Conservation (phyloP, 2,329 filamentous ascomycete species). For the Oidium heveae region DNA sequence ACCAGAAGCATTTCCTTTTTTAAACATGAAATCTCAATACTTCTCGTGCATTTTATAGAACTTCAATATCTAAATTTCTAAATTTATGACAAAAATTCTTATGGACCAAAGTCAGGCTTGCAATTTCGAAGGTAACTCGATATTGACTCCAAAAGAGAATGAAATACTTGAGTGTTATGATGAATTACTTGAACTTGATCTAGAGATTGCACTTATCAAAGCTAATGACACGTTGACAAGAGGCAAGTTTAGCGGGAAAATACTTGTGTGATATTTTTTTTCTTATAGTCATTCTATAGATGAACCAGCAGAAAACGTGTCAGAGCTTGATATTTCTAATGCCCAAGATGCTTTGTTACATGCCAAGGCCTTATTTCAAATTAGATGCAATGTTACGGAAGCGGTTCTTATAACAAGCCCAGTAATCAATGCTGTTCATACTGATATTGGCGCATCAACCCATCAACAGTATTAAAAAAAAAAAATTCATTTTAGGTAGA, state of each 20-base stretch:
- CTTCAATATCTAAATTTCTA: no score
- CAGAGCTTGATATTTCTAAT: conserved; percentile 25
- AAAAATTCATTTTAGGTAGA: conserved; percentile 1
- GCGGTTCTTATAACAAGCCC: conserved; percentile 48
- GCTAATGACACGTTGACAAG: conserved; percentile 14
- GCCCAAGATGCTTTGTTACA: conserved; percentile 40
- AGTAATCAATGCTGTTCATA: conserved; percentile 52
- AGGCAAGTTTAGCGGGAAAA: conserved; percentile 5
- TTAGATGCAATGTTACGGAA: conserved; percentile 43
- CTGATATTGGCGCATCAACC: conserved; percentile 33
- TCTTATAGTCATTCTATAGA: conserved; percentile 6
- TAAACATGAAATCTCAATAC: no score
- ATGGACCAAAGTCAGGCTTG: no score
- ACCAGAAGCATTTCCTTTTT: no score
- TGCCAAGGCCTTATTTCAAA: conserved; percentile 40
- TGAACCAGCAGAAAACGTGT: conserved; percentile 13
- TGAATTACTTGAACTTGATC: conserved; percentile 40
- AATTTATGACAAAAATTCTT: no score
- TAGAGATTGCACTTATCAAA: conserved; percentile 43
- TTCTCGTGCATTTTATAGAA: no score
- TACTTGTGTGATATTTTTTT: neutral
- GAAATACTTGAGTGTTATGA: conserved; percentile 45
- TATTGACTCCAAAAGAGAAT: conserved; percentile 38
- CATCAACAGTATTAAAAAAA: conserved; percentile 39
- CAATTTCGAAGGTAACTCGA: no score